Percentiles rank a stretch among this genome's conserved stretches.
phyloP scores from a whole-genome alignment of 1,284 basidiomycete species.

The Boletus semigastroideus region DNA sequence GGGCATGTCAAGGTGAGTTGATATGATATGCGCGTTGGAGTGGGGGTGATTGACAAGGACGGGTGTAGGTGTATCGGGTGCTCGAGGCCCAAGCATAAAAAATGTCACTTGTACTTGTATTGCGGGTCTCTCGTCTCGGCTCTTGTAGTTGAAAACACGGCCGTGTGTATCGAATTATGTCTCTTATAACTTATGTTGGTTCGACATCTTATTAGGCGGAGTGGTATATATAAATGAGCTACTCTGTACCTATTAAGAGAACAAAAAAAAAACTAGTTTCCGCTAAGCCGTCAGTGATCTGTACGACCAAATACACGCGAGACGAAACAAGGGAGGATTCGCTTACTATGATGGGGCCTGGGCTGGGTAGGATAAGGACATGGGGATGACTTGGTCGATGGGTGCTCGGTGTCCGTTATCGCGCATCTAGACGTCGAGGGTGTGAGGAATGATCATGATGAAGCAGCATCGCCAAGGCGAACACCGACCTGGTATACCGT shows the following conservation, averaged over 20 bases:
- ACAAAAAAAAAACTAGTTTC: not conserved
- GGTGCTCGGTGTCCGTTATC: conserved; percentile 13
- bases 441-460: too few species aligned
- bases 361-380: not conserved
- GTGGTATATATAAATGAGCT: conserved; percentile 9
- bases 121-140: not conserved
- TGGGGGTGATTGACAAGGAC: not conserved
- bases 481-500: conserved; percentile 33
- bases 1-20: conserved; percentile 68
- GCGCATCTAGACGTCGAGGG: too few species aligned
- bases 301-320: not conserved
- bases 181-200: not conserved
- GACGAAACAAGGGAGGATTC: not conserved
- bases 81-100: conserved; percentile 26
- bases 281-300: conserved; percentile 12
- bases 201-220: not conserved
- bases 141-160: not conserved
- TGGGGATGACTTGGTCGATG: conserved; percentile 37
- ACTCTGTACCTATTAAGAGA: conserved; percentile 3
- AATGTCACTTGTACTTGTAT: not conserved
- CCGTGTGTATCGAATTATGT: not conserved
- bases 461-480: too few species aligned
- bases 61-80: conserved; percentile 50
- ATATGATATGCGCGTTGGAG: not conserved
- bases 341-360: conserved; percentile 18